Conservation (phyloP, 2,329 filamentous ascomycete genomes). For the Aurifilum marmelostoma region DNA sequence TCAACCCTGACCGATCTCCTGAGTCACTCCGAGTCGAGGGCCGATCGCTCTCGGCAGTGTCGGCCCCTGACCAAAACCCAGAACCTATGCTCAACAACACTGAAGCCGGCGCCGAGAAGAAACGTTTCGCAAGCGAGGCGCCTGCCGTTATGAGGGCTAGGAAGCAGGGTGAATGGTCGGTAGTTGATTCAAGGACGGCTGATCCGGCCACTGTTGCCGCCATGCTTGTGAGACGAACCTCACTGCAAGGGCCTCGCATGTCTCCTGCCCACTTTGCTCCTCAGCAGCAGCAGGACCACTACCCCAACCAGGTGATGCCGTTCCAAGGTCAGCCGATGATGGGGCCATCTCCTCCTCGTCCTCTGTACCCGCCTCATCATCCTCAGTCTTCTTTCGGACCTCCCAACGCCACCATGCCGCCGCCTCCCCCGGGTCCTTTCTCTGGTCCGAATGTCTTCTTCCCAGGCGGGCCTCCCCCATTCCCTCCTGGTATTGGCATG, state of each 20-base stretch:
- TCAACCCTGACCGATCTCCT: conserved; percentile 8
- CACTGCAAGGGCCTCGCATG: not conserved
- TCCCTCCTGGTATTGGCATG: not conserved
- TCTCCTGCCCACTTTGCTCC: not conserved
- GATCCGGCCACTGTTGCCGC: not conserved
- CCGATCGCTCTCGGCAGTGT: conserved; percentile 18
- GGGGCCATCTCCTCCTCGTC: not conserved
- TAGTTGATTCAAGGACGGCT: not conserved
- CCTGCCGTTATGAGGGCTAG: not conserved
- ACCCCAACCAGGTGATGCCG: not conserved
- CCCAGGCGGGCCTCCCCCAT: not conserved
- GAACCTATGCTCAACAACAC: conserved; percentile 9
- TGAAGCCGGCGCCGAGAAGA: conserved; percentile 2
- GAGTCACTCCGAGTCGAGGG: conserved; percentile 12
- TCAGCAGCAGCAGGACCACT: not conserved
- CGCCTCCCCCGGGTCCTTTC: not conserved
- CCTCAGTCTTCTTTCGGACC: conserved; percentile 4
- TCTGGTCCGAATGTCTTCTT: not conserved
- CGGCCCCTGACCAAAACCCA: conserved; percentile 15
- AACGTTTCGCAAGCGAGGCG: conserved; percentile 6
- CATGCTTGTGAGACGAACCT: not conserved
- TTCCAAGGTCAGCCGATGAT: conserved; percentile 8
- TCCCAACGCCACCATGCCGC: conserved; percentile 13
- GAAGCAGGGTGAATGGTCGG: not conserved
- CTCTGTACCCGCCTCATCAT: conserved; percentile 7